A percentile compares a stretch with the other conserved stretches of the same genome.
Evolutionary conservation across 108 stramenopile genomes (phyloP).

Genomic region (Cylindrotheca fusiformis): DNA sequence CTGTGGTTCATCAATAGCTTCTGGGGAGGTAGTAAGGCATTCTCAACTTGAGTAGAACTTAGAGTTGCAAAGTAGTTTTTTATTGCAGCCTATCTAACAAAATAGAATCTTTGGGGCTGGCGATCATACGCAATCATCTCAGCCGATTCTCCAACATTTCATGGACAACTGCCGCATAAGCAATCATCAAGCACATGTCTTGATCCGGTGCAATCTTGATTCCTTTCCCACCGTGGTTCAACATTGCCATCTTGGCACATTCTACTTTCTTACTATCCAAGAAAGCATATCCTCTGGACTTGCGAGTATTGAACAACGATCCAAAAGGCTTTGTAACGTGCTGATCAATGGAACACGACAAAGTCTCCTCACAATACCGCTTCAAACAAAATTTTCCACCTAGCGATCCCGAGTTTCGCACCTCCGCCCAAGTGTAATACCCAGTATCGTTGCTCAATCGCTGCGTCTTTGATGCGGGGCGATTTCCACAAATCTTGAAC

Average conservation of each 20-base stretch:
- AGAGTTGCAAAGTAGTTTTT: too few relatives aligned
- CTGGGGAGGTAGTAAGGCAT: too few relatives aligned
- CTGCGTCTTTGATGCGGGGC: neutral
- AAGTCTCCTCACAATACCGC: neutral
- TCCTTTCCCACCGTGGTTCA: conserved; percentile 1
- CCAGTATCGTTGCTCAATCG: conserved; percentile 11
- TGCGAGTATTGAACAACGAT: conserved; percentile 9
- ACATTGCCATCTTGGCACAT: conserved; percentile 1
- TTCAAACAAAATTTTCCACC: conserved; percentile 9
- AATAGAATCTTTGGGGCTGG: too few relatives aligned
- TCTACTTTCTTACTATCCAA: neutral
- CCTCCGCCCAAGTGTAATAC: conserved; percentile 10
- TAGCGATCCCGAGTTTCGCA: conserved; percentile 4
- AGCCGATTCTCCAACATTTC: conserved; percentile 16
- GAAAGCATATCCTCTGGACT: neutral
- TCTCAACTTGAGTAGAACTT: too few relatives aligned
- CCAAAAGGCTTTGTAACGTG: conserved; percentile 7
- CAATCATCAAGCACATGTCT: conserved; percentile 7
- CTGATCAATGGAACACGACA: neutral
- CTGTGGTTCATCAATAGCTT: too few relatives aligned
- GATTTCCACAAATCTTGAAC: conserved; percentile 12
- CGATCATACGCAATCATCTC: too few relatives aligned
- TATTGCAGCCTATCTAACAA: too few relatives aligned
- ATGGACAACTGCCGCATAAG: conserved; percentile 12
- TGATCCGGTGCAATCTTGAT: conserved; percentile 2